These are phyloP conservation scores for Fusarium hainanense DNA, from an alignment of 2,329 filamentous ascomycete species.

Conservation along the genomic window DNA sequence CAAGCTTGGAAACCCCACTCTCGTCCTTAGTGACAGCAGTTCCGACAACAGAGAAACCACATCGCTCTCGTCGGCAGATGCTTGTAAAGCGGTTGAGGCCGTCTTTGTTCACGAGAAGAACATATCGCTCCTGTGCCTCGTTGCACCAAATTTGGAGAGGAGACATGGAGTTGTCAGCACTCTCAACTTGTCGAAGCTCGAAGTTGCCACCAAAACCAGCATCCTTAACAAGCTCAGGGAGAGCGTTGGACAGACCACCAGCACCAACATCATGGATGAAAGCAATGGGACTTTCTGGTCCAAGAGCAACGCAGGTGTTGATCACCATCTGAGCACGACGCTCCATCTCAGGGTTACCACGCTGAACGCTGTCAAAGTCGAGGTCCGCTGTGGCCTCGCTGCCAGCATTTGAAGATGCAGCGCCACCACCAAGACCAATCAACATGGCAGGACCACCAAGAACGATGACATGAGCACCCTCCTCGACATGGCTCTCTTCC, in stretches of 20 bases:
- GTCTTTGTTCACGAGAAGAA: conserved; percentile 85
- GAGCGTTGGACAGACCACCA: conserved; percentile 78
- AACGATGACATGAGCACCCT: conserved; percentile 91
- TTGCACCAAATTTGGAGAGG: conserved; percentile 96
- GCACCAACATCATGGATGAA: conserved; percentile 99
- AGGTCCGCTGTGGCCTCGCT: conserved; percentile 90
- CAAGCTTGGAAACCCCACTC: conserved; percentile 74
- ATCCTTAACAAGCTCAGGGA: conserved; percentile 87
- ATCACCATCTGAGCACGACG: conserved; percentile 97
- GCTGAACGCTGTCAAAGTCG: conserved; percentile 96
- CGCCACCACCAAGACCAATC: conserved; percentile 94
- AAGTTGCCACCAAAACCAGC: conserved; percentile 91
- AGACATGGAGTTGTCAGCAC: conserved; percentile 89
- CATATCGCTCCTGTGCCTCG: conserved; percentile 96
- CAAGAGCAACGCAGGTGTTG: conserved; percentile 89
- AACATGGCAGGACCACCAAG: conserved; percentile 97
- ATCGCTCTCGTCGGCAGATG: conserved; percentile 83
- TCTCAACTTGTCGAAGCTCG: conserved; percentile 94
- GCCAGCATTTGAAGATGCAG: conserved; percentile 89
- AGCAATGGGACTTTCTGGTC: conserved; percentile 86
- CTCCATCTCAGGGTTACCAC: conserved; percentile 97
- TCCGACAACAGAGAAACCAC: conserved; percentile 92
- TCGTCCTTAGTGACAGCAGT: conserved; percentile 73
- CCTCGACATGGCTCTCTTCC: conserved; percentile 78
- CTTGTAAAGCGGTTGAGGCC: conserved; percentile 79